phyloP scores from a whole-genome alignment of 257 asterid species.

The Solanum paucissectum region DNA sequence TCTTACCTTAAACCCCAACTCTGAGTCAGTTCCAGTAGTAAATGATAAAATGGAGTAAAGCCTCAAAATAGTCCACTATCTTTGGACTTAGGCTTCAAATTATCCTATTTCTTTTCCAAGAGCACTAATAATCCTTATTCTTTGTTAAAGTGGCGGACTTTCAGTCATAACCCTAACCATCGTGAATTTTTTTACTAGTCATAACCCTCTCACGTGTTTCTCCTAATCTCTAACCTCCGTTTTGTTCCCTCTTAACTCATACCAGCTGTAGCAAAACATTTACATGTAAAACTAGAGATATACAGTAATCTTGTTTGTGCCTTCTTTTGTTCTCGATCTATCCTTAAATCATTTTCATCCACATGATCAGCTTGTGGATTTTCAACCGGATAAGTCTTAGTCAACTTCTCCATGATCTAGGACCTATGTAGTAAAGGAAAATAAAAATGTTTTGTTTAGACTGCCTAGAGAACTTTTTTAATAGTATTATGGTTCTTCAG shows the following conservation, averaged over 20 bases:
- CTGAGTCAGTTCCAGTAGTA: no score
- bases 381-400: no score
- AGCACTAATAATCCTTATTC: background rate
- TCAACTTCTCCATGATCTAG: background rate
- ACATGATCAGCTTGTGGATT: background rate
- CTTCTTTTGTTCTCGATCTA: background rate
- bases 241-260: background rate
- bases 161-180: background rate
- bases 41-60: background rate
- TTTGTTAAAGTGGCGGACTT: background rate
- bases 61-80: background rate
- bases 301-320: background rate
- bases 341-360: background rate
- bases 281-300: background rate
- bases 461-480: background rate
- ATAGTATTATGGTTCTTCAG: background rate
- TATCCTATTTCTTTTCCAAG: background rate
- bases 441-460: no score
- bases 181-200: background rate
- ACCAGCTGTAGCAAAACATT: background rate
- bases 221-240: background rate
- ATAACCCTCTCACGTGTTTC: background rate
- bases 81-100: background rate
- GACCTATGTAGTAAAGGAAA: background rate
- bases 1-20: no score